Evolutionary conservation across 768 basidiomycete species (phyloP).

Genomic region (Termitomyces sp.): DNA sequence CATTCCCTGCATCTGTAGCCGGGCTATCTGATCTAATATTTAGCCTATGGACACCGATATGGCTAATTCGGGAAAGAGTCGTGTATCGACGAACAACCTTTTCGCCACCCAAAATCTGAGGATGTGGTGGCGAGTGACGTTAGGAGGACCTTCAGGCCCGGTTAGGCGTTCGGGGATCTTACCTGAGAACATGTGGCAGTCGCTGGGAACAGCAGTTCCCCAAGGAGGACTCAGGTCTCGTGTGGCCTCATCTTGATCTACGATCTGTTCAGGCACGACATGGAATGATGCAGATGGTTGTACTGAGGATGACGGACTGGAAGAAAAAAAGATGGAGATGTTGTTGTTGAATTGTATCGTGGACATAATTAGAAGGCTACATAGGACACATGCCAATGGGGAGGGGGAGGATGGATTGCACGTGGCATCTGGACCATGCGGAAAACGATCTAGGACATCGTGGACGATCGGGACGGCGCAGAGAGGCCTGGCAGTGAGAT

Average conservation of each 20-base stretch:
- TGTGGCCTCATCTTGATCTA: conserved; percentile 12
- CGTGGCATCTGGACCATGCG: not conserved
- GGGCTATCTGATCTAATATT: conserved; percentile 1
- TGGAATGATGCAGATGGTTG: not conserved
- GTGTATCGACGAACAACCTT: not conserved
- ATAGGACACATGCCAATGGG: not conserved
- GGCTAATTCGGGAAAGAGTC: not conserved
- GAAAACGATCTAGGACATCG: no score
- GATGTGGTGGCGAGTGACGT: not conserved
- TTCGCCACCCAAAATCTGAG: not conserved
- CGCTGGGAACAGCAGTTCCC: not conserved
- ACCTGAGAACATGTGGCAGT: not conserved
- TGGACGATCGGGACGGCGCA: no score
- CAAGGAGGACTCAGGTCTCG: not conserved
- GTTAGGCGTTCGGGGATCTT: not conserved
- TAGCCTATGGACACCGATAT: not conserved
- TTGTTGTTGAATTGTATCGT: no score
- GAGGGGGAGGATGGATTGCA: not conserved
- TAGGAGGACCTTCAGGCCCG: not conserved
- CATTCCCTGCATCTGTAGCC: not conserved
- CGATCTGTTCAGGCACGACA: conserved; percentile 17
- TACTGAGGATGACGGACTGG: no score
- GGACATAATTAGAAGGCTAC: not conserved
- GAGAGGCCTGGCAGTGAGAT: not conserved
- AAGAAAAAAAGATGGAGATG: no score